Evolutionary conservation across 2,329 filamentous ascomycete genomes (phyloP), one percentile per base, ranked within the genome.

Genomic region (Ophiostoma montium): DNA sequence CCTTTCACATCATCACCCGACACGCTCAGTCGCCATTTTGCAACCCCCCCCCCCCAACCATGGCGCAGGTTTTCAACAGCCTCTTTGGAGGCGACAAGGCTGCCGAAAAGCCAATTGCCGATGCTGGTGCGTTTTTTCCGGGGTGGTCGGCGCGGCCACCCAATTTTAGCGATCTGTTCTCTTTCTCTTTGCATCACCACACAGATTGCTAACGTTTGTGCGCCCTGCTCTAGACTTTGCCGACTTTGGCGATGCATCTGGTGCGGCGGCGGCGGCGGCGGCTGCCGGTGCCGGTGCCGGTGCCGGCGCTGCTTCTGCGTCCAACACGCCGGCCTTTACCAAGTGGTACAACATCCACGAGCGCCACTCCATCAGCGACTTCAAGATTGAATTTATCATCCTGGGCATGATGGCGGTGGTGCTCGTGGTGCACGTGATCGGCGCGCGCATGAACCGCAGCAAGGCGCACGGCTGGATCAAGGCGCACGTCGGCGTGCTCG

Each of bases 331-430:
- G 23, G 84, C 86, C 13, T 95, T 84, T 66, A 95, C 88, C 47
- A 87, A 86, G 71, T 98, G 92, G 92, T 98, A 96, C 70, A 87
- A 88, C 50, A 72, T 96, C 53, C 92, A 94, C 75, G 89, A 96
- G 75, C 87, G 92, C 61, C 81, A 89, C 60, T 80, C 80, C 23
- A 70, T 82, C 52, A 75, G 74, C 60, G 92, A 98, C 65, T 98
- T 98, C 74, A 80, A 80, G 67, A 76, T 82, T 59, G 92, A 98
- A 70, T 83, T 85, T 52, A 69, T 88, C 63, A 84, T 98, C 59
- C 69, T 95, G 52, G 75, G 77, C 32, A 72, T 88, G 60, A 78
- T 95, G 57, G 61, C 81, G 48, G 56, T 94, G 48, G 76, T 95
- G 56, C 71, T 95, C 56, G 63, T 81, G 38, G 69, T 94, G 54